Percentiles rank a stretch among this genome's conserved stretches.
These are phyloP conservation scores for Rubus parviflorus DNA, from an alignment of 306 rosid genomes.

Conservation along the genomic window DNA sequence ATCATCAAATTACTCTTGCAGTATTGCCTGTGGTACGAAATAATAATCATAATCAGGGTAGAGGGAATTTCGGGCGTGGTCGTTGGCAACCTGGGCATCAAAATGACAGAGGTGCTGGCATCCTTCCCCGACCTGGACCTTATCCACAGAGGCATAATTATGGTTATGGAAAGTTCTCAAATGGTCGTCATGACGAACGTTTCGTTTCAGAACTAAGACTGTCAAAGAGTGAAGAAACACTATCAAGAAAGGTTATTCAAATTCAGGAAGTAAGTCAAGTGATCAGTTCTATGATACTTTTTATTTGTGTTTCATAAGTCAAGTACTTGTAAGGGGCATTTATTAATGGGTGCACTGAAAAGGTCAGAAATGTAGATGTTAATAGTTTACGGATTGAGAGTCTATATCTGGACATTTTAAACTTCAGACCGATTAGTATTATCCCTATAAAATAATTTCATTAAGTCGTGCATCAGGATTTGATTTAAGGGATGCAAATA, in stretches of 20 bases:
- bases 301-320: background rate
- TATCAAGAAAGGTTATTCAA: constrained; percentile 47
- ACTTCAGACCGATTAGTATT: background rate
- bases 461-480: background rate
- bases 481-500: background rate
- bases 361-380: background rate
- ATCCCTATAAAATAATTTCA: background rate
- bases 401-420: background rate
- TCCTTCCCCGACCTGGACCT: constrained; percentile 93
- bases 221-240: constrained; percentile 72
- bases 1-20: constrained; percentile 22
- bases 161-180: constrained; percentile 67
- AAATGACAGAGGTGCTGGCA: constrained; percentile 89
- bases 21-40: constrained; percentile 47
- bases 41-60: constrained; percentile 30
- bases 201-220: constrained; percentile 84
- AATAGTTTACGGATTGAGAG: background rate
- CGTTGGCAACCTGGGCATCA: constrained; percentile 43
- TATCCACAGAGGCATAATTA: constrained; percentile 76
- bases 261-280: constrained; percentile 48
- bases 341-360: background rate
- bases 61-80: constrained; percentile 54
- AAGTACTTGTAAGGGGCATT: background rate
- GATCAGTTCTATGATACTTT: background rate
- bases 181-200: constrained; percentile 75